Evolutionary conservation across 129 eudicot genomes (phyloP).

Genomic region (Glebionis coronaria): DNA sequence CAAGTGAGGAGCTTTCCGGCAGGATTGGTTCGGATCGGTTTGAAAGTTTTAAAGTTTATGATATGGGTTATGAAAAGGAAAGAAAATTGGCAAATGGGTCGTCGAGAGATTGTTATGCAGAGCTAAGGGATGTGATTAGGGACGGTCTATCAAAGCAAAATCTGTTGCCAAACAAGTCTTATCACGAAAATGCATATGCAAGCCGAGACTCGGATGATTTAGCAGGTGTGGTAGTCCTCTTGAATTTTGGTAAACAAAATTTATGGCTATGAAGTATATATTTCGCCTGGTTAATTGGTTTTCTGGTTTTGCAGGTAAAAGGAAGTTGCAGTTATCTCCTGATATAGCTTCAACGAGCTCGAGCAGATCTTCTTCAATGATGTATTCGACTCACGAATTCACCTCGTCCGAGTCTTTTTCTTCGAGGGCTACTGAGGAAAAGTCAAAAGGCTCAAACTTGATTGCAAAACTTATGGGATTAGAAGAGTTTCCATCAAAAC

Average conservation of each 20-base stretch:
- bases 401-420: conserved; percentile 54
- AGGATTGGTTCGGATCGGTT: conserved; percentile 33
- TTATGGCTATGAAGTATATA: neutral
- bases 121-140: conserved; percentile 66
- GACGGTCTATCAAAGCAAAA: conserved; percentile 71
- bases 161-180: conserved; percentile 45
- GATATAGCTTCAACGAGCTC: conserved; percentile 67
- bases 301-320: conserved; percentile 35
- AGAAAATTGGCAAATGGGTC: conserved; percentile 44
- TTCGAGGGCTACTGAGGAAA: conserved; percentile 42
- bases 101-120: conserved; percentile 59
- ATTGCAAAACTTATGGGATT: conserved; percentile 88
- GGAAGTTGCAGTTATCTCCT: conserved; percentile 29
- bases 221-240: conserved; percentile 15
- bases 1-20: conserved; percentile 28
- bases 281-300: neutral
- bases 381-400: conserved; percentile 49
- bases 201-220: conserved; percentile 12
- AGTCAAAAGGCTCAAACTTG: conserved; percentile 52
- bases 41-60: conserved; percentile 31
- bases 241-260: neutral
- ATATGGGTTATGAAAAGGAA: conserved; percentile 34
- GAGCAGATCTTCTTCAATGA: conserved; percentile 64
- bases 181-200: conserved; percentile 27
- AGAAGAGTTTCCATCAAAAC: conserved; percentile 52